phyloP scores from a whole-genome alignment of 176 grass and related monocot genomes.

The Thalia dealbata region DNA sequence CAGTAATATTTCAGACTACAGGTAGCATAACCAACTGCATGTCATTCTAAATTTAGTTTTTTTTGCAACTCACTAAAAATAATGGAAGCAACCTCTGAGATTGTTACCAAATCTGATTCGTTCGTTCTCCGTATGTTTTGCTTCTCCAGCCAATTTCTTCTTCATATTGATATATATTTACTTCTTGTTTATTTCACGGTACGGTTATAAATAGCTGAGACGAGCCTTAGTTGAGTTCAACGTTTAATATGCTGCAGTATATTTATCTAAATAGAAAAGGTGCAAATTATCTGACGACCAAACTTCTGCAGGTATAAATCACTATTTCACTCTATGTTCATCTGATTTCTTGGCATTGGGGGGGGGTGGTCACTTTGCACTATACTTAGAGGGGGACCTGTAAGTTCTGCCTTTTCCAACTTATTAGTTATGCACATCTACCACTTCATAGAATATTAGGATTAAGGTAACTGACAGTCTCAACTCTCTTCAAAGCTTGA shows the following conservation, averaged over 20 bases:
- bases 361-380: slow-evolving; percentile 87
- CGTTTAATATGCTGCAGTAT: not conserved
- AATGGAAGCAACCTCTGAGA: not conserved
- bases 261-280: not conserved
- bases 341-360: slow-evolving; percentile 81
- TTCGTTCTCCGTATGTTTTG: not conserved
- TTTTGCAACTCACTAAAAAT: not conserved
- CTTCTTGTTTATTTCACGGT: not conserved
- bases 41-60: not conserved
- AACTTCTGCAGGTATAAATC: slow-evolving; percentile 62
- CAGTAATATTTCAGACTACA: slow-evolving; percentile 79
- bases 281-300: not conserved
- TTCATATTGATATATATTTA: not conserved
- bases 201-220: slow-evolving; percentile 9
- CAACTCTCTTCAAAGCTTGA: slow-evolving; percentile 36
- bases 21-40: slow-evolving; percentile 27
- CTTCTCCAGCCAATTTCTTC: not conserved
- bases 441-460: not conserved
- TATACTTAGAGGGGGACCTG: slow-evolving; percentile 91
- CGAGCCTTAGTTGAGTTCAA: no score
- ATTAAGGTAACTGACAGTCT: not conserved
- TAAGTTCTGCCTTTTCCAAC: slow-evolving; percentile 22
- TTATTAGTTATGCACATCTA: not conserved
- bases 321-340: slow-evolving; percentile 83
- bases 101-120: not conserved